These are phyloP conservation scores for Olyra latifolia DNA, from an alignment of 176 grass and related monocot genomes.

Conservation along the genomic window DNA sequence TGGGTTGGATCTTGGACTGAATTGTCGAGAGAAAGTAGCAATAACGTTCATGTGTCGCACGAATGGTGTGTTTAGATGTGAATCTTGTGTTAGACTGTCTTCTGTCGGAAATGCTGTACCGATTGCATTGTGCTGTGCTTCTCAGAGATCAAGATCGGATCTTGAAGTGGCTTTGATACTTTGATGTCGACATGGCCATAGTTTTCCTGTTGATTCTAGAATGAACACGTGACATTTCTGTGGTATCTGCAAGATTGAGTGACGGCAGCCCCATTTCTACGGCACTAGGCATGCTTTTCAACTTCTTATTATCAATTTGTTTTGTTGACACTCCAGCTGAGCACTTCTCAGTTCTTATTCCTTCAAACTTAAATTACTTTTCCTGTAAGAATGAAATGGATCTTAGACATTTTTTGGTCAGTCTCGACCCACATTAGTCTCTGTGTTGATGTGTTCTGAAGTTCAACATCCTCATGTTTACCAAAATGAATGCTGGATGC, in stretches of 20 bases:
- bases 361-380: conserved; percentile 5
- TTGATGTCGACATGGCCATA: not conserved
- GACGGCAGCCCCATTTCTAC: not conserved
- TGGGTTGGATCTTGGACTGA: not conserved
- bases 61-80: not conserved
- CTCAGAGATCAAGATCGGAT: not conserved
- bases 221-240: not conserved
- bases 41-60: not conserved
- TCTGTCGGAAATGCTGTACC: not conserved
- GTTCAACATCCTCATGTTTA: not conserved
- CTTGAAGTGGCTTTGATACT: not conserved
- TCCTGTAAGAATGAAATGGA: not conserved
- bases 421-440: not conserved
- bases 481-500: not conserved
- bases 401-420: not conserved
- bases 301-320: not conserved
- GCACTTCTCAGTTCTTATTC: not conserved
- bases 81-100: not conserved
- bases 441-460: not conserved
- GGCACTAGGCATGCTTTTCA: not conserved
- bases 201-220: not conserved
- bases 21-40: not conserved
- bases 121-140: not conserved
- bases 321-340: not conserved
- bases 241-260: not conserved